Evolutionary conservation across 2,329 filamentous ascomycete genomes (phyloP).

Genomic region (Venturiaceae sp.): DNA sequence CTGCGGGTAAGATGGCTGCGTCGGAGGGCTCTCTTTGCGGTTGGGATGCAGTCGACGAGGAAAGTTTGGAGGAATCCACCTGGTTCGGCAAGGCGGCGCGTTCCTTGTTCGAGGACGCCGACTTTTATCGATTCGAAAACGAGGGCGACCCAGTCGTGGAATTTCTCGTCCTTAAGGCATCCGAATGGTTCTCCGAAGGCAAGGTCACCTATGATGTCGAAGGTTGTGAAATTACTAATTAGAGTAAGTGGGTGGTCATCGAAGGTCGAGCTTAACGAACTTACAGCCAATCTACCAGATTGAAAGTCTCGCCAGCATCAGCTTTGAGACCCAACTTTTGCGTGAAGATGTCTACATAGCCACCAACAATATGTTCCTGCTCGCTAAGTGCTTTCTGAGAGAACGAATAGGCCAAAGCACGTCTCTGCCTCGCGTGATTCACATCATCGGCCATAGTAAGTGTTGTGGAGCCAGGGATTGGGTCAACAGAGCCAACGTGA

Average conservation of each 20-base stretch:
- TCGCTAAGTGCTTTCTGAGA: conserved; percentile 13
- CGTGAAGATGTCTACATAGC: conserved; percentile 20
- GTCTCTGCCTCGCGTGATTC: conserved; percentile 15
- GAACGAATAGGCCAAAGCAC: conserved; percentile 15
- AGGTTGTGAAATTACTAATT: conserved; percentile 10
- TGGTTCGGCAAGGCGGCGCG: conserved; percentile 23
- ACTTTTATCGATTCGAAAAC: conserved; percentile 24
- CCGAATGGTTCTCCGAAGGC: conserved; percentile 19
- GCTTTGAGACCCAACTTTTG: conserved; percentile 21
- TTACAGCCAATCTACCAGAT: conserved; percentile 21
- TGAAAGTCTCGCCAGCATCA: conserved; percentile 20
- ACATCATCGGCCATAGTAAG: conserved; percentile 26
- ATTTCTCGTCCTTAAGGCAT: conserved; percentile 14
- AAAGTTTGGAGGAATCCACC: conserved; percentile 27
- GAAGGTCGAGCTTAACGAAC: background rate
- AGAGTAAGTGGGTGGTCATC: background rate
- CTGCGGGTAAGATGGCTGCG: conserved; percentile 19
- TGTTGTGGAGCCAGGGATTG: conserved; percentile 25
- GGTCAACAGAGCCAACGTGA: conserved; percentile 23
- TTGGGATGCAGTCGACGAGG: conserved; percentile 16
- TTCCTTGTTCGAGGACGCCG: conserved; percentile 9
- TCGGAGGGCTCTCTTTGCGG: background rate
- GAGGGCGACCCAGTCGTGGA: conserved; percentile 20
- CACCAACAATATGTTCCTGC: conserved; percentile 23
- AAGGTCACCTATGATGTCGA: conserved; percentile 19